Evolutionary conservation across 129 eudicot species (phyloP).

Genomic region (Flaveria brownii): DNA sequence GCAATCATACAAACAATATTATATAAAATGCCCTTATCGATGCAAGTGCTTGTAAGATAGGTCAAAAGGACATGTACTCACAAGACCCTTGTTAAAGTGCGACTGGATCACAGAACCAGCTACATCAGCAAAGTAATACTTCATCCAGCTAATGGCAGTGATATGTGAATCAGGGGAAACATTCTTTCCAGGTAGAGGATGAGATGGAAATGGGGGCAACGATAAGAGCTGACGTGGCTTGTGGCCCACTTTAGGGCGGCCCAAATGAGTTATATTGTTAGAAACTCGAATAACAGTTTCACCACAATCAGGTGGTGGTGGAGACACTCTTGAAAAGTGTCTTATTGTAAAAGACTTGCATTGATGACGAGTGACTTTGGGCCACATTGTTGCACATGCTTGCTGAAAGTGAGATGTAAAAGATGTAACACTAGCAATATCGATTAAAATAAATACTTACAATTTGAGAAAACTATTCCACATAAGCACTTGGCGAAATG

Average conservation of each 20-base stretch:
- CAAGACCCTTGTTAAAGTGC: conserved; percentile 78
- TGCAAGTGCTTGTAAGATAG: neutral
- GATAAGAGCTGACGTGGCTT: conserved; percentile 85
- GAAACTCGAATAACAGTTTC: conserved; percentile 56
- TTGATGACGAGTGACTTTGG: conserved; percentile 23
- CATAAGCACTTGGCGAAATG: neutral
- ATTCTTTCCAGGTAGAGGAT: conserved; percentile 60
- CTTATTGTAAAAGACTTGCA: conserved; percentile 27
- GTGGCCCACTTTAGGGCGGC: conserved; percentile 54
- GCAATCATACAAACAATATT: conserved; percentile 17
- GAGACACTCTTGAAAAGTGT: conserved; percentile 55
- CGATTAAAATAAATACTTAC: neutral
- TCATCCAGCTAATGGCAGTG: conserved; percentile 88
- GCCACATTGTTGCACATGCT: conserved; percentile 41
- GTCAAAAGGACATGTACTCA: conserved; percentile 36
- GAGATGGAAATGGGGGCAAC: conserved; percentile 77
- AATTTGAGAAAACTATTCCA: neutral
- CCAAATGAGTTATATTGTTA: conserved; percentile 67
- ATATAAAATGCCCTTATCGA: conserved; percentile 2
- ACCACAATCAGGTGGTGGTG: conserved; percentile 44
- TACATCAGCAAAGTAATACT: conserved; percentile 74
- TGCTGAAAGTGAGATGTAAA: conserved; percentile 17
- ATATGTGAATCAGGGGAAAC: conserved; percentile 37
- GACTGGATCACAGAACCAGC: conserved; percentile 54
- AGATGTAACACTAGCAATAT: conserved; percentile 11